Evolutionary conservation across 345 rosid species (phyloP).

Genomic region (Boechera divaricarpa): DNA sequence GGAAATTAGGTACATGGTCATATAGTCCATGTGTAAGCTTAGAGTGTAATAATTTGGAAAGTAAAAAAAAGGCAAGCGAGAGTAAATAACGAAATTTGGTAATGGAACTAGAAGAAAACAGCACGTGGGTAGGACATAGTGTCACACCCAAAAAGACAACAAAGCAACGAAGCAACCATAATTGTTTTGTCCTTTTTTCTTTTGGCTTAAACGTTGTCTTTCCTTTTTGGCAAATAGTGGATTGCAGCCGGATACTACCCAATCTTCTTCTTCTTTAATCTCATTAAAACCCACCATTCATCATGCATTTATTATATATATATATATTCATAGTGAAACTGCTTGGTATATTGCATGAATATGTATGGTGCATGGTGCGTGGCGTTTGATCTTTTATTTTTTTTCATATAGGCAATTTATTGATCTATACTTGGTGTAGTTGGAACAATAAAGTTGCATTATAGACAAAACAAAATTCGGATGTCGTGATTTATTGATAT

Average conservation of each 20-base stretch:
- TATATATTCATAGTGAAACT: slow-evolving; percentile 2
- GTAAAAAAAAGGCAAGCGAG: not conserved
- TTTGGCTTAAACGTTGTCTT: slow-evolving; percentile 40
- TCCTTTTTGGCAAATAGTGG: slow-evolving; percentile 42
- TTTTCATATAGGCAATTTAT: too few relatives aligned
- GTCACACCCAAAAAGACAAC: slow-evolving; percentile 39
- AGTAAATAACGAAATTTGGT: slow-evolving; percentile 6
- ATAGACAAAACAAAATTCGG: too few relatives aligned
- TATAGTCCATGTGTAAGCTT: slow-evolving; percentile 1
- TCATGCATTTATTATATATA: not conserved
- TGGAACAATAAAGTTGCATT: too few relatives aligned
- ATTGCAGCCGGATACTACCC: slow-evolving; percentile 42
- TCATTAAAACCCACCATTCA: slow-evolving; percentile 30
- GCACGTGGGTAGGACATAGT: slow-evolving; percentile 47
- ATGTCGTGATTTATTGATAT: too few relatives aligned
- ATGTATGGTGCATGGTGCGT: not conserved
- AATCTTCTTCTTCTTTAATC: slow-evolving; percentile 5
- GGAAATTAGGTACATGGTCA: slow-evolving; percentile 20
- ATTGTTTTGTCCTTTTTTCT: slow-evolving; percentile 19
- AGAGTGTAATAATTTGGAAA: not conserved
- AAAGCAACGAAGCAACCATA: slow-evolving; percentile 46
- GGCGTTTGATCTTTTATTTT: too few relatives aligned
- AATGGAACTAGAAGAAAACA: slow-evolving; percentile 25
- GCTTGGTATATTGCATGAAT: not conserved
- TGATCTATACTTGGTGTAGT: too few relatives aligned